Evolutionary conservation across 345 rosid species (phyloP), one percentile per base, ranked within the genome.

Genomic region (Cochlearia excelsa): DNA sequence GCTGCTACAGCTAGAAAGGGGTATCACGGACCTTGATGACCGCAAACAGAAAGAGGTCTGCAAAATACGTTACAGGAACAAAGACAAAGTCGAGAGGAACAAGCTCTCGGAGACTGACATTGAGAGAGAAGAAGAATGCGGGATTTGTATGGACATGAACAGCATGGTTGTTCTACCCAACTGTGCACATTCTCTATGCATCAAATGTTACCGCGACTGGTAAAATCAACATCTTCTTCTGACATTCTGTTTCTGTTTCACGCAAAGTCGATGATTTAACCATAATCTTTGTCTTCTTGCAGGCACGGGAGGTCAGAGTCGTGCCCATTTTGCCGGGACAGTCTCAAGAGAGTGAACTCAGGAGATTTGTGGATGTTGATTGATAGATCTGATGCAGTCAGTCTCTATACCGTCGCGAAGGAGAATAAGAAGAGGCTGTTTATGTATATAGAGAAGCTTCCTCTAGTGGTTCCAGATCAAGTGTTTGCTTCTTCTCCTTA

Each of bases 301-400:
- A 88, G 96, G 96, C 74, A 68, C 1, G 74, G 55, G 31, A 77
- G 90, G 51, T 88, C 96, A 42, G 84, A 80, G 70, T 84, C 96
- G 10, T 88, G 96, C 52, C 96, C 96, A 9, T 85, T 88, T 59
- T 88, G 96, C 59, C 66, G 94, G 62, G 86, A 85, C 59, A 73
- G 79, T 68, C 84, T 88, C 30, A 78, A 70, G 76, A 77, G 80
- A 79, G 84, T 82, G 4, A 55, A 81, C 65, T 75, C 94, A 0
- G 68, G 85, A 0, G 96, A 88, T 51, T 80, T 88, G 6, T 88
- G 96, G 96, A 69, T 88, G 46, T 82, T 68, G 62, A 70, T 77
- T 11, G 88, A 79, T 46, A 73, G 68, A 68, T 57, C 51, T 2
- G 96, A 88, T 26, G 63, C 81, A 1, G 50, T 62, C 3, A 88